Evolutionary conservation across 768 basidiomycete species (phyloP), one percentile per base, ranked within the genome.

Genomic region (Mycena albidolilacea): DNA sequence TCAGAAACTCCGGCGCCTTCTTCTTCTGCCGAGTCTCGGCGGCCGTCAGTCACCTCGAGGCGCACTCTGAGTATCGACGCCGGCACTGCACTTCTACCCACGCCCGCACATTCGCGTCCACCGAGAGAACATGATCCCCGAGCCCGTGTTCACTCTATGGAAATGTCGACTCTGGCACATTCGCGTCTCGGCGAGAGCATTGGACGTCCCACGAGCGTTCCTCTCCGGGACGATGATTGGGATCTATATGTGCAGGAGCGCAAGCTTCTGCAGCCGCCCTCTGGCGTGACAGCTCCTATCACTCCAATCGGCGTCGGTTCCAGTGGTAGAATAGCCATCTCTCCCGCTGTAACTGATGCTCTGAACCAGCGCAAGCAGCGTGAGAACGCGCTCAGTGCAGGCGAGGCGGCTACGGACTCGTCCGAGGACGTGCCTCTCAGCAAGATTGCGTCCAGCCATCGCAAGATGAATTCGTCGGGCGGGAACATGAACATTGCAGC

Each of bases 221-320:
- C 93, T n/a, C 81, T 93, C 50, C 89, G 88, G 61, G 90, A 93
- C 54, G 87, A 89, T n/a, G 92, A 94, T 75, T 98, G 96, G 96
- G 93, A 97, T 73, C 82, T 88, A 55, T 97, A 98, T 80, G 88
- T 96, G 61, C 91, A 90, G 57, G 95, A 97, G 62, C 90, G 96
- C 67, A 95, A 93, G 79, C 86, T 98, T 17, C 82, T 97, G 72
- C 93, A 95, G 77, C 95, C 95, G 54, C 95, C 95, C 11, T 88
- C 91, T 21, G 94, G 95, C 8, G 88, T 95, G 55, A 90, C 94
- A 17, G 86, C 91, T n/a, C 94, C 95, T 1, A 95, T 96, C n/a
- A 88, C 89, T 9, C 85, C 88, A 37, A 65, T 81, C 38, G 75
- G 83, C 57, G 78, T 83, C 65, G 72, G 85, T 43, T 82, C 85